Percentiles rank a stretch among this genome's conserved stretches.
phyloP scores from a whole-genome alignment of 495 filamentous ascomycete species.

The Cryomyces minteri region DNA sequence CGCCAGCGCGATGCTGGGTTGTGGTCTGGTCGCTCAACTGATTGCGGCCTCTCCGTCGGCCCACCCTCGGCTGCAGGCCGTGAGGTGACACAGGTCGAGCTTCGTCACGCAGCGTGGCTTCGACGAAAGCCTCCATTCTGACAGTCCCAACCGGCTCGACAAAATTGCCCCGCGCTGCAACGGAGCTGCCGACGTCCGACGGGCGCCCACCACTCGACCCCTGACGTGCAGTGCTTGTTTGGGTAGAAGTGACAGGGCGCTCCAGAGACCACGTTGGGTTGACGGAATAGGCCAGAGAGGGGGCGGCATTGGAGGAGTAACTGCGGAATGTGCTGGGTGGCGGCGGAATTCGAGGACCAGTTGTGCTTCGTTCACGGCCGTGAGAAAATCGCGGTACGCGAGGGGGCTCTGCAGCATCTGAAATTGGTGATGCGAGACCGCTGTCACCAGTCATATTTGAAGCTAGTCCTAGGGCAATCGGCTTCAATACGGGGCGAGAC shows the following conservation, averaged over 20 bases:
- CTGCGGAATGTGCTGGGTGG: constrained; percentile 43
- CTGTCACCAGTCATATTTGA: too few species aligned
- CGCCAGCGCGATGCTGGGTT: too few species aligned
- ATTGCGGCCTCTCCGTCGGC: too few species aligned
- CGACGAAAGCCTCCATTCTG: constrained; percentile 92
- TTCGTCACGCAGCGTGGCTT: constrained; percentile 16
- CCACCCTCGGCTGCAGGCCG: too few species aligned
- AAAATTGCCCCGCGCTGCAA: constrained; percentile 29
- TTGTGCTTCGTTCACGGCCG: constrained; percentile 70
- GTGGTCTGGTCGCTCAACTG: too few species aligned
- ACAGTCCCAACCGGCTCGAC: constrained; percentile 75
- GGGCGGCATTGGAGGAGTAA: constrained; percentile 45
- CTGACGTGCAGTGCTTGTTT: background rate
- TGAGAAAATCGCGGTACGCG: constrained; percentile 55
- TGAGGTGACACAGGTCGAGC: background rate
- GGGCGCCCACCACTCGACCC: constrained; percentile 1
- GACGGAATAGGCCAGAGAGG: constrained; percentile 12
- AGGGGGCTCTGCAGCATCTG: constrained; percentile 55
- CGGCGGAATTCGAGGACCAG: constrained; percentile 48
- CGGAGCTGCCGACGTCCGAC: background rate
- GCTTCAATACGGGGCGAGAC: too few species aligned
- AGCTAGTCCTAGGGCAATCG: too few species aligned
- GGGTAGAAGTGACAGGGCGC: constrained; percentile 4
- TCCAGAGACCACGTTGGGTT: constrained; percentile 8
- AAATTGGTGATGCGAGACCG: constrained; percentile 8